phyloP scores from a whole-genome alignment of 2,329 filamentous ascomycete genomes.

The Pyricularia pennisetigena region DNA sequence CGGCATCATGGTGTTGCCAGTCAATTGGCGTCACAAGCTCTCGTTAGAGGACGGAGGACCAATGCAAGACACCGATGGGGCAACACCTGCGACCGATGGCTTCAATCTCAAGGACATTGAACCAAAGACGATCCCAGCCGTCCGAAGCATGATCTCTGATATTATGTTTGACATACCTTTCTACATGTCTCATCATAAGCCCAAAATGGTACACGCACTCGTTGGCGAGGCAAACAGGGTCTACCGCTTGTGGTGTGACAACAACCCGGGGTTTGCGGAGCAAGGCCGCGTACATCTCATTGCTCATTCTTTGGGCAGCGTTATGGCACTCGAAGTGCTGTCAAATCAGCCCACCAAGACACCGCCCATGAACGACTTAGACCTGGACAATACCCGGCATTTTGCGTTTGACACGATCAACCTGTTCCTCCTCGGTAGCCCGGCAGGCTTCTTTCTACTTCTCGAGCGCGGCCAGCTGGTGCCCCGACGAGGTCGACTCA shows the following conservation, averaged over 20 bases:
- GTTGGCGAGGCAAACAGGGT: slow-evolving; percentile 88
- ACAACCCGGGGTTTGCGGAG: slow-evolving; percentile 78
- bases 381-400: slow-evolving; percentile 29
- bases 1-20: slow-evolving; percentile 84
- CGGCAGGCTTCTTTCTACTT: slow-evolving; percentile 84
- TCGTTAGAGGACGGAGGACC: slow-evolving; percentile 74
- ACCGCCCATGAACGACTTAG: slow-evolving; percentile 29
- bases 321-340: slow-evolving; percentile 87
- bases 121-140: slow-evolving; percentile 76
- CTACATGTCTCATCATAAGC: slow-evolving; percentile 92
- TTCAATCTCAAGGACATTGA: slow-evolving; percentile 78
- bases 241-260: slow-evolving; percentile 89
- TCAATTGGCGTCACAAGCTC: slow-evolving; percentile 88
- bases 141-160: slow-evolving; percentile 90
- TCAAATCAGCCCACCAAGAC: slow-evolving; percentile 75
- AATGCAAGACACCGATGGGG: slow-evolving; percentile 35
- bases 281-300: slow-evolving; percentile 83
- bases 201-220: slow-evolving; percentile 86
- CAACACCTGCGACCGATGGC: slow-evolving; percentile 49
- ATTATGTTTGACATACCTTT: slow-evolving; percentile 98
- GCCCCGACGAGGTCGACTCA: slow-evolving; percentile 66
- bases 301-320: slow-evolving; percentile 86
- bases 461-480: slow-evolving; percentile 64
- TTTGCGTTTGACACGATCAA: slow-evolving; percentile 92
- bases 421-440: slow-evolving; percentile 82